Conservation (phyloP, 176 grass and related monocot species). For the Eleusine coracana region DNA sequence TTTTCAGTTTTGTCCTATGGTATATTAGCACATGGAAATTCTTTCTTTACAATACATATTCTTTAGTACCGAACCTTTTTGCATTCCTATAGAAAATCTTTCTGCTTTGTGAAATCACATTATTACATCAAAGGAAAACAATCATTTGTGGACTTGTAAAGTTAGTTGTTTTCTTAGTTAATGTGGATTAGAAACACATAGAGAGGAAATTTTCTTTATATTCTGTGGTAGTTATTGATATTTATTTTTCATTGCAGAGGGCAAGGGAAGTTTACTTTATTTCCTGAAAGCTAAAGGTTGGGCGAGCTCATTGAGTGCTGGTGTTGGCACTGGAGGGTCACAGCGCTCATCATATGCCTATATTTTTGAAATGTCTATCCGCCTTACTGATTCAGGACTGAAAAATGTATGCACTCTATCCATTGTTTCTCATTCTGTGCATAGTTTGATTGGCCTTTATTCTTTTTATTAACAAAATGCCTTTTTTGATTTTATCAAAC, state of each 20-base stretch:
- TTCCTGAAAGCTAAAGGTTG: slow-evolving; percentile 87
- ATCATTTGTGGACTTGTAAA: neutral
- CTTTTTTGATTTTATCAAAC: neutral
- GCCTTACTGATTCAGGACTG: slow-evolving; percentile 83
- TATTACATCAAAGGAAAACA: neutral
- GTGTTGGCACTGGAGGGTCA: slow-evolving; percentile 73
- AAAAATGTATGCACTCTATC: slow-evolving; percentile 68
- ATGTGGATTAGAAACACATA: slow-evolving; percentile 10
- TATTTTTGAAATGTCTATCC: slow-evolving; percentile 76
- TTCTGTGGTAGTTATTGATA: neutral
- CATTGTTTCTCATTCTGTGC: slow-evolving; percentile 33
- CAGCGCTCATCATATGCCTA: slow-evolving; percentile 80
- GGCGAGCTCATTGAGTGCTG: slow-evolving; percentile 80
- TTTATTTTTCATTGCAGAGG: slow-evolving; percentile 70
- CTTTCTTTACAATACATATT: slow-evolving; percentile 1
- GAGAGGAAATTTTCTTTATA: neutral
- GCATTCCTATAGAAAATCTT: neutral
- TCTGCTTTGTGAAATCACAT: slow-evolving; percentile 24
- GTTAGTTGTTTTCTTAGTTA: slow-evolving; percentile 28
- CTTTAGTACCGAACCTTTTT: neutral
- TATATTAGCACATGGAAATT: slow-evolving; percentile 3
- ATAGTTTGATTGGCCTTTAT: slow-evolving; percentile 16
- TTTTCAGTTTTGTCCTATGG: slow-evolving; percentile 12
- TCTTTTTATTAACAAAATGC: neutral
- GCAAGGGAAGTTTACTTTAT: slow-evolving; percentile 95